phyloP scores from a whole-genome alignment of 2,329 filamentous ascomycete species.

The Didymella sp. region DNA sequence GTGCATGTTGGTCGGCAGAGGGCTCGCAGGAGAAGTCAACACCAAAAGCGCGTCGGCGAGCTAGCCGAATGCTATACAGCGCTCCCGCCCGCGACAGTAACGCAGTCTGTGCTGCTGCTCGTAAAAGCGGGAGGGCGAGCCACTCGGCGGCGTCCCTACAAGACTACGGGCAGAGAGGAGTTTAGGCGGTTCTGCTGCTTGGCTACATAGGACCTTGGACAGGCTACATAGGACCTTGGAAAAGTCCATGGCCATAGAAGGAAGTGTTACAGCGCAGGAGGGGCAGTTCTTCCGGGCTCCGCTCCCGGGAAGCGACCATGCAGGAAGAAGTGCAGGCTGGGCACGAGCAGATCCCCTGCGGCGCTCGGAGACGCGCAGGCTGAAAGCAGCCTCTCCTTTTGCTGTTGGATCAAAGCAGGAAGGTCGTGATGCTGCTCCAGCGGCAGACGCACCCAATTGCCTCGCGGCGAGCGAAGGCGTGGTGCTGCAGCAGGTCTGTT shows the following conservation, averaged over 20 bases:
- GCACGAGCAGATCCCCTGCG: conserved; percentile 24
- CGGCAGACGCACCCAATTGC: conserved; percentile 6
- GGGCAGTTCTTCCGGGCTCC: conserved; percentile 6
- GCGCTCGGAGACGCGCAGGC: conserved; percentile 19
- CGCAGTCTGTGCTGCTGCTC: conserved; percentile 17
- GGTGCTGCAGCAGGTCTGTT: neutral
- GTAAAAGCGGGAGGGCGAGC: conserved; percentile 8
- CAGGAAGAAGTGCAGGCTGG: conserved; percentile 10
- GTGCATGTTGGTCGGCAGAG: neutral
- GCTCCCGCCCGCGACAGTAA: conserved; percentile 3
- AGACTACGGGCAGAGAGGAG: neutral
- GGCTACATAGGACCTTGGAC: neutral
- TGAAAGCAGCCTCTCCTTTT: conserved; percentile 22
- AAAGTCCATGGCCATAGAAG: conserved; percentile 3
- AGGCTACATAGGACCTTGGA: neutral
- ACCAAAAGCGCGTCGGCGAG: conserved; percentile 2
- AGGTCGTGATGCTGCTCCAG: neutral
- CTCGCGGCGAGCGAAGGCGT: conserved; percentile 2
- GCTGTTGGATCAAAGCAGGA: neutral
- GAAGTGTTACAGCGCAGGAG: neutral
- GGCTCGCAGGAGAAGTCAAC: conserved; percentile 4
- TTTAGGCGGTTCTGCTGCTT: neutral
- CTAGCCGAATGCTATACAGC: conserved; percentile 4
- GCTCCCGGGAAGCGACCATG: conserved; percentile 6
- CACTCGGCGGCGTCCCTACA: neutral